Percentiles rank a stretch among this genome's conserved stretches.
phyloP scores from a whole-genome alignment of 23 red algal genomes.

The Gracilaria gracilis region DNA sequence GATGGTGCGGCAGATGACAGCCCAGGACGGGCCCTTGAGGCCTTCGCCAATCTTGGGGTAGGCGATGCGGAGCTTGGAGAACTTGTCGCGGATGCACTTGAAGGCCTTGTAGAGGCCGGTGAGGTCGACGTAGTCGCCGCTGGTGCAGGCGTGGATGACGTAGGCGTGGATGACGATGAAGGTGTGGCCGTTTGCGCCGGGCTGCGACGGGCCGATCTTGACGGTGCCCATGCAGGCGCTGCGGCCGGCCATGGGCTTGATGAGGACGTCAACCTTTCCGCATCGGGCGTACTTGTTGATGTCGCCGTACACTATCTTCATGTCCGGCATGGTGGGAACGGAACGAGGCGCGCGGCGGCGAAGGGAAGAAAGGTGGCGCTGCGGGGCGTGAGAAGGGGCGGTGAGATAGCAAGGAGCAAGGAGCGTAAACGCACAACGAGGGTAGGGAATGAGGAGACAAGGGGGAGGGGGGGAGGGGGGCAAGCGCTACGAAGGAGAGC shows the following conservation, averaged over 20 bases:
- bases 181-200: constrained; percentile 53
- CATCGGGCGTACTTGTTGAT: constrained; percentile 48
- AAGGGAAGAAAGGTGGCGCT: not conserved
- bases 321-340: constrained; percentile 43
- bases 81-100: constrained; percentile 64
- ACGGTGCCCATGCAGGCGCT: constrained; percentile 51
- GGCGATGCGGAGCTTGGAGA: constrained; percentile 55
- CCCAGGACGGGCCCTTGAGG: constrained; percentile 52
- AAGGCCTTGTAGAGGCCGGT: constrained; percentile 73
- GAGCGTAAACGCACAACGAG: not conserved
- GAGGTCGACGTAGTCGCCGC: constrained; percentile 58
- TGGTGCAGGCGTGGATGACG: constrained; percentile 59
- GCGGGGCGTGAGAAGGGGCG: not conserved
- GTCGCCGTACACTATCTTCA: constrained; percentile 63
- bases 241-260: constrained; percentile 48
- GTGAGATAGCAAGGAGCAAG: not conserved
- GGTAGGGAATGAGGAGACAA: not conserved
- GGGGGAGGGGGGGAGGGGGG: not conserved
- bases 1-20: constrained; percentile 48
- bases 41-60: constrained; percentile 67
- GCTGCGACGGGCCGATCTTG: constrained; percentile 41
- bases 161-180: constrained; percentile 65
- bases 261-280: constrained; percentile 52
- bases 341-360: no score
- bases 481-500: not conserved